Evolutionary conservation across 352 stramenopile genomes (phyloP).

Genomic region (Peronosclerospora sorghi): DNA sequence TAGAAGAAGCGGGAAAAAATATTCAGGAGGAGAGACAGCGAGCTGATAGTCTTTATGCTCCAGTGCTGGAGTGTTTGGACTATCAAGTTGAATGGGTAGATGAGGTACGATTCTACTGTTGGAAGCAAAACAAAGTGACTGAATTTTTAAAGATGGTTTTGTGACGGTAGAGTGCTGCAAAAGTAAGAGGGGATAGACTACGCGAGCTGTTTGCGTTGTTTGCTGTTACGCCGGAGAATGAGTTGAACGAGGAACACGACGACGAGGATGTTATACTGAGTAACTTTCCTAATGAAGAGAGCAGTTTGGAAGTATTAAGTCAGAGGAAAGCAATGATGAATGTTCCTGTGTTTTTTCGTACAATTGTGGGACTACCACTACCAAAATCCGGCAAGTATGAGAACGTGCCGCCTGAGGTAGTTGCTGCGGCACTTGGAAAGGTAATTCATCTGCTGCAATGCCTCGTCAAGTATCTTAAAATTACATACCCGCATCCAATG

Average conservation of each 20-base stretch:
- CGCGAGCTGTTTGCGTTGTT: slow-evolving; percentile 66
- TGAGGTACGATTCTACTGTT: slow-evolving; percentile 19
- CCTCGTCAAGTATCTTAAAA: slow-evolving; percentile 54
- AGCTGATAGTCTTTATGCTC: slow-evolving; percentile 28
- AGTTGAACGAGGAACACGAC: slow-evolving; percentile 4
- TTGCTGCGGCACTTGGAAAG: slow-evolving; percentile 55
- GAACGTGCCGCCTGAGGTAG: slow-evolving; percentile 63
- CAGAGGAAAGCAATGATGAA: slow-evolving; percentile 8
- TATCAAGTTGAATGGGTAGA: slow-evolving; percentile 54
- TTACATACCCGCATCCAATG: slow-evolving; percentile 77
- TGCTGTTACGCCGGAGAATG: slow-evolving; percentile 17
- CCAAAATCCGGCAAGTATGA: slow-evolving; percentile 63
- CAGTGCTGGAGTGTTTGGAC: slow-evolving; percentile 53
- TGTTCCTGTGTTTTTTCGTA: slow-evolving; percentile 36
- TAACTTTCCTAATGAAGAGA: slow-evolving; percentile 16
- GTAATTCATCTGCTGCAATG: slow-evolving; percentile 66
- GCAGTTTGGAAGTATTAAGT: slow-evolving; percentile 8
- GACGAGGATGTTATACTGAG: slow-evolving; percentile 17
- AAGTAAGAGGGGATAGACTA: slow-evolving; percentile 52
- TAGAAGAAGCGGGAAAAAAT: slow-evolving; percentile 34
- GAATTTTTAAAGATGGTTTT: background rate
- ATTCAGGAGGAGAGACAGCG: slow-evolving; percentile 23
- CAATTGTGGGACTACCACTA: slow-evolving; percentile 54
- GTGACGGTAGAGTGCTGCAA: slow-evolving; percentile 41
- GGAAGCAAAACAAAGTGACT: background rate